These are phyloP conservation scores for Candida silvatica DNA, from an alignment of 805 yeast genomes.

Conservation along the genomic window DNA sequence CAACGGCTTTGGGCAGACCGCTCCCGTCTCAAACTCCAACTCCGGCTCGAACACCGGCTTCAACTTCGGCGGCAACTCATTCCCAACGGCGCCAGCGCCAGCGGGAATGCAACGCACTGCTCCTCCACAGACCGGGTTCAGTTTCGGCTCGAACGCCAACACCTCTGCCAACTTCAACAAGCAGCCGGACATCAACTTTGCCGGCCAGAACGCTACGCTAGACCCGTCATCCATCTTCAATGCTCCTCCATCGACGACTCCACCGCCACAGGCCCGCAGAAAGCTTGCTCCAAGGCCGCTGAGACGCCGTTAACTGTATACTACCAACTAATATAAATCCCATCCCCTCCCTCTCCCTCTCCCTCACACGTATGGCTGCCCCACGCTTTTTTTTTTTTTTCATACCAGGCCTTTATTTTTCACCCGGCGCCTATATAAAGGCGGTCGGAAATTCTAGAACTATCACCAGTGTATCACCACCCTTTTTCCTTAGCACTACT, in stretches of 20 bases:
- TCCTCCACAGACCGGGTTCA: background rate
- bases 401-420: too few relatives aligned
- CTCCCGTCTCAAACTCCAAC: too few relatives aligned
- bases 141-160: background rate
- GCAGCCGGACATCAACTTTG: slow-evolving; percentile 23
- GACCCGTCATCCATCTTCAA: slow-evolving; percentile 23
- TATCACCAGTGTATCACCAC: too few relatives aligned
- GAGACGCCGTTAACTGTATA: slow-evolving; percentile 9
- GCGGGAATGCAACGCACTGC: too few relatives aligned
- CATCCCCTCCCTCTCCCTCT: too few relatives aligned
- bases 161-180: background rate
- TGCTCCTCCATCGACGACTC: slow-evolving; percentile 14
- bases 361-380: too few relatives aligned
- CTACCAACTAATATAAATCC: too few relatives aligned
- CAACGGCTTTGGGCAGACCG: slow-evolving; percentile 1
- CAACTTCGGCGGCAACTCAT: background rate
- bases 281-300: slow-evolving; percentile 14
- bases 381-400: too few relatives aligned
- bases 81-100: background rate
- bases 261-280: slow-evolving; percentile 13
- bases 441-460: too few relatives aligned
- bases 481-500: too few relatives aligned
- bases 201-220: slow-evolving; percentile 17
- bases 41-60: background rate
- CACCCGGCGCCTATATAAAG: too few relatives aligned